Percentiles rank a stretch among this genome's conserved stretches.
phyloP scores from a whole-genome alignment of 2,329 filamentous ascomycete genomes.

The Fusarium sp. region DNA sequence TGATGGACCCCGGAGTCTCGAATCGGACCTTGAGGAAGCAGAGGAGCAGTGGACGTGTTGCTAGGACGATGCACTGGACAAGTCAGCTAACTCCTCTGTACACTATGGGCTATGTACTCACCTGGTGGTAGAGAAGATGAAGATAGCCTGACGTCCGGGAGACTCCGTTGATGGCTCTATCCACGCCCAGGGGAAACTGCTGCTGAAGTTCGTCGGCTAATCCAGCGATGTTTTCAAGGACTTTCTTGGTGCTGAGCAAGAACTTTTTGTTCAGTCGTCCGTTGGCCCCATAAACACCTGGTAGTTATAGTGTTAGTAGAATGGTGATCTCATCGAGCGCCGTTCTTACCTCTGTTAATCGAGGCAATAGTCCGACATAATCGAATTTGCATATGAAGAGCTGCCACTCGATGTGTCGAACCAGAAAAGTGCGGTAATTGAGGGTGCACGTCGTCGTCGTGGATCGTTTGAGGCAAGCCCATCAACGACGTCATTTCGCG shows the following conservation, averaged over 20 bases:
- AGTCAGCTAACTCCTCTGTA: not conserved
- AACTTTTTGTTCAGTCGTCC: slow-evolving; percentile 46
- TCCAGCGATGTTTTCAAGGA: slow-evolving; percentile 42
- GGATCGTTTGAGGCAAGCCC: slow-evolving; percentile 58
- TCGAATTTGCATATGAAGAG: slow-evolving; percentile 47
- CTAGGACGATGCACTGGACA: slow-evolving; percentile 46
- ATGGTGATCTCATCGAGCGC: fast-evolving
- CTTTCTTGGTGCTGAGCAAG: slow-evolving; percentile 44
- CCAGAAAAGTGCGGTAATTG: slow-evolving; percentile 47
- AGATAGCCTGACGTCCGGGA: slow-evolving; percentile 46
- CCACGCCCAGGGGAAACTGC: slow-evolving; percentile 43
- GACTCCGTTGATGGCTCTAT: slow-evolving; percentile 46
- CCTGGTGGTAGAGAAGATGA: slow-evolving; percentile 48
- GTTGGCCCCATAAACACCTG: slow-evolving; percentile 46
- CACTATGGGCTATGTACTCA: slow-evolving; percentile 5
- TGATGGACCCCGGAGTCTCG: slow-evolving; percentile 38
- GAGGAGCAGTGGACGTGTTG: slow-evolving; percentile 45
- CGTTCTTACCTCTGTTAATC: slow-evolving; percentile 43
- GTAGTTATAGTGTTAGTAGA: not conserved
- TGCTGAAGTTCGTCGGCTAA: slow-evolving; percentile 45
- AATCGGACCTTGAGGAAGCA: slow-evolving; percentile 47
- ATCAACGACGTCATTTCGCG: slow-evolving; percentile 62
- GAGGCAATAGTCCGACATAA: slow-evolving; percentile 45
- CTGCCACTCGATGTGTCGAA: slow-evolving; percentile 39
- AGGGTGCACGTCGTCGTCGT: slow-evolving; percentile 60